Conservation (phyloP, 768 basidiomycete genomes). For the Suillus subalutaceus region DNA sequence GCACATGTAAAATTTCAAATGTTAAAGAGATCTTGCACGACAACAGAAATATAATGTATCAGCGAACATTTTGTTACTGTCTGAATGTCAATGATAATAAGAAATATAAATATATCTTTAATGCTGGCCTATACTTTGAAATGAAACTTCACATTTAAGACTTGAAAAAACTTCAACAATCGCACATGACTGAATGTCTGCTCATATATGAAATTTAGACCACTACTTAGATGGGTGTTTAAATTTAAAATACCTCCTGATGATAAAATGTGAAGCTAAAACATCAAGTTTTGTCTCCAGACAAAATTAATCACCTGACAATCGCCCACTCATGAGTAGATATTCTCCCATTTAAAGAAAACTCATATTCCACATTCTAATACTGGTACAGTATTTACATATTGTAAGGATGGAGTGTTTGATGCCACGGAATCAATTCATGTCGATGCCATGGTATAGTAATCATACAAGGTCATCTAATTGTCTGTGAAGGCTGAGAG, state of each 20-base stretch:
- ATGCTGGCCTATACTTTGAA: not conserved
- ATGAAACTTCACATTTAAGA: not conserved
- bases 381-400: too few species aligned
- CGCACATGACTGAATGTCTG: not conserved
- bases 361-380: too few species aligned
- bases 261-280: not conserved
- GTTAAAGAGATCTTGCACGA: not conserved
- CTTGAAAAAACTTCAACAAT: not conserved
- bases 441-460: too few species aligned
- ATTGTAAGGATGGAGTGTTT: too few species aligned
- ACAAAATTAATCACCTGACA: not conserved
- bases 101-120: not conserved
- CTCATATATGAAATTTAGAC: constrained; percentile 7
- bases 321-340: not conserved
- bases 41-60: not conserved
- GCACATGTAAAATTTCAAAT: too few species aligned
- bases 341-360: too few species aligned
- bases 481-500: too few species aligned
- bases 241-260: not conserved
- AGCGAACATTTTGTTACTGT: not conserved
- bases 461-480: too few species aligned
- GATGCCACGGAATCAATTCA: too few species aligned
- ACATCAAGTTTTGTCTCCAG: not conserved
- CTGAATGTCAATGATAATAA: not conserved
- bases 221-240: not conserved